Evolutionary conservation across 1,139 yeast genomes (phyloP), one percentile per base, ranked within the genome.

Genomic region (Fermentozyma sake): DNA sequence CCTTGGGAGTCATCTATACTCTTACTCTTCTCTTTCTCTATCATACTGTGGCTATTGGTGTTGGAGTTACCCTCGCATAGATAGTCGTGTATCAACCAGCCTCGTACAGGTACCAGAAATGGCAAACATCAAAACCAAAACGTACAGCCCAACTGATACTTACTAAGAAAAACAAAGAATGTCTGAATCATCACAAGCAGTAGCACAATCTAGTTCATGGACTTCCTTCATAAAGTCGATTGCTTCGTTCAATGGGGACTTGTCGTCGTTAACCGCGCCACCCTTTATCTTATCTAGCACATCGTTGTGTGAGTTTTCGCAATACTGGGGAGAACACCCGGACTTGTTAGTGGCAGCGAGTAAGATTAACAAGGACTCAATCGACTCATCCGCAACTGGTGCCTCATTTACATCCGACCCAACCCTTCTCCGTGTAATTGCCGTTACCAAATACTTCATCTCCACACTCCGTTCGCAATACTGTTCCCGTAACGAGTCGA

Each of bases 241-340:
- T 46, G 94, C 96, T 21, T 77, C 94, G 9, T 91, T 85, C 59
- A 87, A 89, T 44, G 98, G 98, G 22, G 98, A 91, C 53, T 65
- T 91, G 42, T 84, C 96, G 11, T 79, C 95, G 2, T 64, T 91
- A 49, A 87, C 98, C 2, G 98, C 98, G 2, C 98, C 98, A 15
- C 96, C 98, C n/a, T 91, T 91, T 59, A 91, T 91, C 44, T 68
- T 91, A 38, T 85, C 96, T 7, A 89, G 96, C 14, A 81, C 84
- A 6, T 89, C 97, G 3, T 68, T 86, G 45, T 76, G 78, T 16
- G 98, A 91, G 60, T 91, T 84, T 58, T 82, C 96, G 11, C 91
- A 85, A 54, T 91, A 86, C 53, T 82, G 93, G 94, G 82, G 89
- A 27, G 96, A 87, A 55, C 91, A 84, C 51, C 87, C 91, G 10